Evolutionary conservation across 208 protist species (phyloP), one percentile per base, ranked within the genome.

Genomic region (Angomonas ambiguus): DNA sequence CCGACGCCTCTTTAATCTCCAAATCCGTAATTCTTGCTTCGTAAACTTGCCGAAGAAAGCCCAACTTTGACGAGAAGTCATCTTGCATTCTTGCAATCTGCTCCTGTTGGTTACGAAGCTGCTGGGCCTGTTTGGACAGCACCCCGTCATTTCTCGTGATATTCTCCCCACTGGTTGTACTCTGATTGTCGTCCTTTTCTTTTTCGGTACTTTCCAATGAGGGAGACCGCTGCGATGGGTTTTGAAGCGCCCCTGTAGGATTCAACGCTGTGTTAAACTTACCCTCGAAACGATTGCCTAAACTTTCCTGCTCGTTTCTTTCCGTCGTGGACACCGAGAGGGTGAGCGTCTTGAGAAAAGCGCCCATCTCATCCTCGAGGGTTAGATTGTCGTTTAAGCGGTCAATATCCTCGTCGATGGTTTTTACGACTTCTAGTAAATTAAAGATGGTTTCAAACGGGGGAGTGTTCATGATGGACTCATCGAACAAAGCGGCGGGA

Each of bases 21-120:
- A 97, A 57, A 55, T 94, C 89, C 16, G 81, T 65, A 60, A 97
- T 97, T 59, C 92, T 84, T 10, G 88, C 86, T 77, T 97, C 92
- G 81, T 97, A 97, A 5, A 95, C 84, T 66, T 97, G 88, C 0
- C 92, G 80, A 35, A 97, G 65, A 35, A 97, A 95, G 11, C 74
- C 81, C 22, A 95, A 71, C 65, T 93, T 92, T n/a, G 85, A 80
- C 22, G 86, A 76, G 64, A 94, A 97, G 60, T 97, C 92, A 22
- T 90, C 82, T 51, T 84, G 82, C 51, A 93, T 77, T 57, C 77
- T 85, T 3, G 84, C 67, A n/a, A 90, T 77, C 53, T 88, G 79
- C 62, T 91, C 82, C 51, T 93, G 81, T 71, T 90, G 71, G 13
- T 77, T 73, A 48, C 80, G 76, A 28, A 92, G 71, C 62, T 83